Percentiles rank a stretch among this genome's conserved stretches.
phyloP scores from a whole-genome alignment of 2,329 filamentous ascomycete genomes.

The Raffaelea arxii region DNA sequence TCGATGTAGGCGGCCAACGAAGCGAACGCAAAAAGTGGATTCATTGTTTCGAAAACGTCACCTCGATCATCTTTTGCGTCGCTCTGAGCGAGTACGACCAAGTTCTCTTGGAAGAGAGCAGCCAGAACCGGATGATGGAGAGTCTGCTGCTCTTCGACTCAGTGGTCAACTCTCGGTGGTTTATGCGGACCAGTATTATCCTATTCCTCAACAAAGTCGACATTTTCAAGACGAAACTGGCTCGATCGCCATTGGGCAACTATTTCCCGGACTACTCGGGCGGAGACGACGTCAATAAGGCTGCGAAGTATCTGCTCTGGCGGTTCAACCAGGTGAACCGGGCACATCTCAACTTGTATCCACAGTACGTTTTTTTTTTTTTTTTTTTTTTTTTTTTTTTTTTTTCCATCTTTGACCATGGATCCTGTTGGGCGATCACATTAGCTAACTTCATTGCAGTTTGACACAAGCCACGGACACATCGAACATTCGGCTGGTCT shows the following conservation, averaged over 20 bases:
- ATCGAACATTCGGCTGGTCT: slow-evolving; percentile 94
- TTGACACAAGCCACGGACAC: slow-evolving; percentile 98
- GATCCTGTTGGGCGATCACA: too few species aligned
- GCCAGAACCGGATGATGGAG: slow-evolving; percentile 99
- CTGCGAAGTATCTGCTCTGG: slow-evolving; percentile 96
- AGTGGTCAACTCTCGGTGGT: slow-evolving; percentile 97
- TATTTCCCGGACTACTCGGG: slow-evolving; percentile 98
- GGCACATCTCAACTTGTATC: slow-evolving; percentile 91
- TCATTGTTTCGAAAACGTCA: slow-evolving; percentile 99
- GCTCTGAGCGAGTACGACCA: slow-evolving; percentile 98
- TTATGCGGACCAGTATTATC: slow-evolving; percentile 98
- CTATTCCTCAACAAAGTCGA: slow-evolving; percentile 98
- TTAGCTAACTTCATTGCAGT: too few species aligned
- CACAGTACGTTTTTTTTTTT: slow-evolving; percentile 62
- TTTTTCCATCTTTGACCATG: too few species aligned
- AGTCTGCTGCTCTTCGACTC: slow-evolving; percentile 93
- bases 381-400: not conserved
- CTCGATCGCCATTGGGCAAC: slow-evolving; percentile 78
- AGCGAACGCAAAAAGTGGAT: slow-evolving; percentile 99
- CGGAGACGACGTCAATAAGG: slow-evolving; percentile 94
- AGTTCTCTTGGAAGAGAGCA: slow-evolving; percentile 91
- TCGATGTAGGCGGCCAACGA: slow-evolving; percentile 92
- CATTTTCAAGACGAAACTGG: slow-evolving; percentile 91
- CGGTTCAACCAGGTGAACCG: slow-evolving; percentile 98
- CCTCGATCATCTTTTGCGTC: slow-evolving; percentile 98